Evolutionary conservation across 306 rosid species (phyloP), one percentile per base, ranked within the genome.

Genomic region (Malus sylvestris): DNA sequence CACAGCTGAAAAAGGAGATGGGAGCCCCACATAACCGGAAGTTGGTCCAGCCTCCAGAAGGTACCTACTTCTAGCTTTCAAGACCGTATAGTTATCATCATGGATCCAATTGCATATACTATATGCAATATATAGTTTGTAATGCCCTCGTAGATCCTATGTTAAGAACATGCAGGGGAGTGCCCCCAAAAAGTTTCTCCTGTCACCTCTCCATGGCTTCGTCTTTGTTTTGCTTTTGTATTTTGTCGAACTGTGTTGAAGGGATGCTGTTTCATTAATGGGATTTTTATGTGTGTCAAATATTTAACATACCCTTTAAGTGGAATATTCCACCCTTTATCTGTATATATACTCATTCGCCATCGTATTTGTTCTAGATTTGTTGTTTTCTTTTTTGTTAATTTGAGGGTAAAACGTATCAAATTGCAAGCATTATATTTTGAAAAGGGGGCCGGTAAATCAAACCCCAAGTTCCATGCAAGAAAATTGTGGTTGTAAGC

Each of bases 1-100:
- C 98, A 44, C 98, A 96, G 89, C 91, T 96, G 96, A 96, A 96
- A 84, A 96, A 93, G 91, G 99, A 96, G 85, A 96, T 96, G 99
- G 93, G 96, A 0, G 87, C 96, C 38, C 88, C 98, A 4, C 98
- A 93, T 64, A 96, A 93, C 91, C 88, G 99, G 76, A 96, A 93
- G 94, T 92, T 96, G 80, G 99, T 96, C 71, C 99, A 96, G 87
- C 99, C 99, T 55, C 98, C 99, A 2, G 99, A 96, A 78, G 99
- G 98, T 38, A 91, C 98, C 88, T 89, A 88, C 91, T 96, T 96
- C 88, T 96, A 96, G 94, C 77, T 79, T 72, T 83, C 78, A 71
- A 67, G 81, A 75, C 40, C 80, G 57, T 72, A 78, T 76, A 85
- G 87, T 74, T 81, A 78, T 78, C 77, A 68, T 60, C 77, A 72